Evolutionary conservation across 2,329 filamentous ascomycete species (phyloP).

Genomic region (Coniochaeta sp.): DNA sequence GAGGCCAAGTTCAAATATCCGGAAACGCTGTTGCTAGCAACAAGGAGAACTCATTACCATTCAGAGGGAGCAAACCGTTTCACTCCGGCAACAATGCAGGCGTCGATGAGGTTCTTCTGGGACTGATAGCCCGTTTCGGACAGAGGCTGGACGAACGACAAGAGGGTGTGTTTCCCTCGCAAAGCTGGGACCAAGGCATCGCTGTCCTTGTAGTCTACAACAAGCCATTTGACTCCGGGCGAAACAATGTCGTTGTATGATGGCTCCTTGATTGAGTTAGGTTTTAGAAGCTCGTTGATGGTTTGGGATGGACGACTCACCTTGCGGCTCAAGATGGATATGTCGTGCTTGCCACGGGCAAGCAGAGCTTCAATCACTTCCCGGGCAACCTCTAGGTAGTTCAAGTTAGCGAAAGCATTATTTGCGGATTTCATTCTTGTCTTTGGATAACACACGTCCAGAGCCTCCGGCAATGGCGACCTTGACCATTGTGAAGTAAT

Average conservation of each 20-base stretch:
- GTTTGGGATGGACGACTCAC: neutral
- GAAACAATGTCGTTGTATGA: neutral
- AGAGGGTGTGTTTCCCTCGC: conserved; percentile 40
- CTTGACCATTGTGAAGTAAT: conserved; percentile 6
- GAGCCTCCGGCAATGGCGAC: conserved; percentile 9
- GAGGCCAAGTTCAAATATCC: no score
- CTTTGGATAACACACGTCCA: conserved; percentile 2
- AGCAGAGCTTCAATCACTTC: conserved; percentile 8
- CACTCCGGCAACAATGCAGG: conserved; percentile 49
- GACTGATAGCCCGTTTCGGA: conserved; percentile 21
- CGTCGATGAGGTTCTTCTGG: conserved; percentile 51
- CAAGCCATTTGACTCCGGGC: conserved; percentile 28
- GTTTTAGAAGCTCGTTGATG: no score
- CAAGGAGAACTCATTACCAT: conserved; percentile 17
- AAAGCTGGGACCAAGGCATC: conserved; percentile 28
- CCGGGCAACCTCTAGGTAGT: conserved; percentile 5
- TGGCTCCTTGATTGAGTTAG: neutral
- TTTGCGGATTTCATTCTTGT: neutral
- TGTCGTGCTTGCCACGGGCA: conserved; percentile 8
- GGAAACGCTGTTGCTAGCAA: no score
- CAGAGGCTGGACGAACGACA: conserved; percentile 39
- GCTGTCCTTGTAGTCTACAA: conserved; percentile 35
- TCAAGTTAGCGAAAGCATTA: neutral
- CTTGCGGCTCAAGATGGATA: conserved; percentile 2
- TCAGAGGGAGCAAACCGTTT: conserved; percentile 56